Evolutionary conservation across 2,329 filamentous ascomycete species (phyloP).

Genomic region (Pezicula radicicola): DNA sequence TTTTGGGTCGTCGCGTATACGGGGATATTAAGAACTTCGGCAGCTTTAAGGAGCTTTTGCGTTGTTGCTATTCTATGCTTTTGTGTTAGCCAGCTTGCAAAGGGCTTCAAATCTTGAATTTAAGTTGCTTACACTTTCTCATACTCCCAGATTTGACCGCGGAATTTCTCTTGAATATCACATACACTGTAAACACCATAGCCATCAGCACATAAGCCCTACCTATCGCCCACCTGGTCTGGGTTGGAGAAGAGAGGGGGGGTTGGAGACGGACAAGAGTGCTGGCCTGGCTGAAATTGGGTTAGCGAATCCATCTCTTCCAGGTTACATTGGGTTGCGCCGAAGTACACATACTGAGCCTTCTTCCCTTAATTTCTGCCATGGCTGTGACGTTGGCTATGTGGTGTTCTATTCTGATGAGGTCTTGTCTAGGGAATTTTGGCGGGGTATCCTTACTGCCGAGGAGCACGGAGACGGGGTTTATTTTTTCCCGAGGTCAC

Average conservation of each 20-base stretch:
- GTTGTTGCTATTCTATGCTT: constrained; percentile 57
- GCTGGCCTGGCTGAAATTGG: constrained; percentile 14
- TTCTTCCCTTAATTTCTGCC: neutral
- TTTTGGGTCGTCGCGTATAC: constrained; percentile 87
- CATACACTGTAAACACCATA: constrained; percentile 62
- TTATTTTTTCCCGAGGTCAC: neutral
- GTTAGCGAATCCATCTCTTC: neutral
- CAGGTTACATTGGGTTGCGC: neutral
- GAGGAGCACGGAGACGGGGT: neutral
- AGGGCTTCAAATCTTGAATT: neutral
- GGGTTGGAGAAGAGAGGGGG: neutral
- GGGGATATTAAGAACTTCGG: constrained; percentile 67
- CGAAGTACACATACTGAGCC: neutral
- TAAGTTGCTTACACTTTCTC: constrained; percentile 63
- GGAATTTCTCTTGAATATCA: constrained; percentile 93
- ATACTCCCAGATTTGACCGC: constrained; percentile 78
- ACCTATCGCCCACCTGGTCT: neutral
- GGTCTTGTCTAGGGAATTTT: neutral
- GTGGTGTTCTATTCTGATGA: neutral
- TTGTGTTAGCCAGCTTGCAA: constrained; percentile 1
- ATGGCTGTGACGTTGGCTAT: neutral
- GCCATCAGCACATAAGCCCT: constrained; percentile 1
- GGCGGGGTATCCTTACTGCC: neutral
- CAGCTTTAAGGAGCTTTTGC: constrained; percentile 65
- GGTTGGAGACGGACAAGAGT: constrained; percentile 13